phyloP scores from a whole-genome alignment of 177 flowering plant species.

The Vitis hybrid region DNA sequence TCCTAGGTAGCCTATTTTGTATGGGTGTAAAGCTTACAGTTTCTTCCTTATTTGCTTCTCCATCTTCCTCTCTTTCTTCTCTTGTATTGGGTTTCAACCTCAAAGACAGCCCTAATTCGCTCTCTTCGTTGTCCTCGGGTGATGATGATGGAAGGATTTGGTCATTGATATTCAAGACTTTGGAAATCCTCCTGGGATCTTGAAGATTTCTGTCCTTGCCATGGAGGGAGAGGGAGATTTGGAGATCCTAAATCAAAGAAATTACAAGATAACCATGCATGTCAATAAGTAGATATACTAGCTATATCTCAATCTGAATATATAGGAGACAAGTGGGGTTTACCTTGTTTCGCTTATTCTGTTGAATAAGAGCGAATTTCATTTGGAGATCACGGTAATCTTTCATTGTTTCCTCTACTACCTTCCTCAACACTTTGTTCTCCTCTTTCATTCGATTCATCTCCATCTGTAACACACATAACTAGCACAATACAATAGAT shows the following conservation, averaged over 20 bases:
- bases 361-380: constrained; percentile 42
- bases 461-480: constrained; percentile 48
- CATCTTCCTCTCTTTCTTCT: constrained; percentile 16
- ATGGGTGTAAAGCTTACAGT: background rate
- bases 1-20: constrained; percentile 25
- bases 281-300: background rate
- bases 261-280: background rate
- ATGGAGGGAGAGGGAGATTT: constrained; percentile 32
- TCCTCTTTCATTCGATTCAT: constrained; percentile 74
- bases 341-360: constrained; percentile 37
- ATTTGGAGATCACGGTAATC: constrained; percentile 62
- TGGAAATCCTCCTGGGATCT: constrained; percentile 17
- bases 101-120: constrained; percentile 56
- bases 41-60: constrained; percentile 20
- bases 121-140: constrained; percentile 15
- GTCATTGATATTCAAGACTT: constrained; percentile 3
- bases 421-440: constrained; percentile 54
- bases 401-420: constrained; percentile 68
- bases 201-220: constrained; percentile 7
- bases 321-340: too few relatives aligned
- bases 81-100: constrained; percentile 32
- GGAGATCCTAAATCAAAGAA: constrained; percentile 31
- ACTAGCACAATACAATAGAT: constrained; percentile 19
- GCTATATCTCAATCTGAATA: background rate
- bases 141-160: constrained; percentile 4